phyloP scores from a whole-genome alignment of 192 early-diverging fungal genomes.

The Mortierella alpina region DNA sequence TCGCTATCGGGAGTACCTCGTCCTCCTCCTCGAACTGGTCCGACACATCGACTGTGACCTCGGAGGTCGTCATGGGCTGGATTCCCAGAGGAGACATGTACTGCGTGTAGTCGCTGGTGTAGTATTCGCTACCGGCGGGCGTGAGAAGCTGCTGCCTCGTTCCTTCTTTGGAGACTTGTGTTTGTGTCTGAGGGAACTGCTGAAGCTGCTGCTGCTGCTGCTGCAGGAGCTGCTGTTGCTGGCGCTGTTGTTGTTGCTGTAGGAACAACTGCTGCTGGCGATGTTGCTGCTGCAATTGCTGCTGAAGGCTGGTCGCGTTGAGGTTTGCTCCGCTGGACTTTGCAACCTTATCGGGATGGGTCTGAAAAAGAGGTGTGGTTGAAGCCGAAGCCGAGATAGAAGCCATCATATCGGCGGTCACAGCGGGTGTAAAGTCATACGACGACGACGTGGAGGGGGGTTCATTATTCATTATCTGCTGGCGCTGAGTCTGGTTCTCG shows the following conservation, averaged over 20 bases:
- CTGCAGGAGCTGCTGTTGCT: slow-evolving; percentile 42
- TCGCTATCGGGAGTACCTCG: slow-evolving; percentile 3
- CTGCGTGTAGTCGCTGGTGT: slow-evolving; percentile 18
- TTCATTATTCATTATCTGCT: not conserved
- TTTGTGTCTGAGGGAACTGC: slow-evolving; percentile 25
- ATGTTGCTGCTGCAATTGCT: slow-evolving; percentile 45
- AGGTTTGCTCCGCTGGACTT: not conserved
- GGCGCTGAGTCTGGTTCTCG: slow-evolving; percentile 2
- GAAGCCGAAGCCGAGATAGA: slow-evolving; percentile 26
- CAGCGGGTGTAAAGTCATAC: slow-evolving; percentile 8
- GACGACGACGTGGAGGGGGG: slow-evolving; percentile 6
- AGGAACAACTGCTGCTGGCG: slow-evolving; percentile 26
- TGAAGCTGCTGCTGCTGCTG: slow-evolving; percentile 43
- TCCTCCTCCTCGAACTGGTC: slow-evolving; percentile 41
- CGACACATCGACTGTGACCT: slow-evolving; percentile 8
- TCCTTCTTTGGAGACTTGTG: slow-evolving; percentile 19
- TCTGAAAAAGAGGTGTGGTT: slow-evolving; percentile 46
- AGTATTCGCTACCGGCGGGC: slow-evolving; percentile 34
- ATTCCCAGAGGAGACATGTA: slow-evolving; percentile 42
- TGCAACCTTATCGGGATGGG: slow-evolving; percentile 25
- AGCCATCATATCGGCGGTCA: slow-evolving; percentile 12
- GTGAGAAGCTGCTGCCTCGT: slow-evolving; percentile 26
- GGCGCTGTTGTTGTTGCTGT: slow-evolving; percentile 40
- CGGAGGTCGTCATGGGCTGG: slow-evolving; percentile 8
- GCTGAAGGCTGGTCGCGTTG: slow-evolving; percentile 10